A percentile compares a stretch with the other conserved stretches of the same genome.
Conservation (phyloP, 192 early-diverging fungal genomes). For the Backusella tarrabulga region DNA sequence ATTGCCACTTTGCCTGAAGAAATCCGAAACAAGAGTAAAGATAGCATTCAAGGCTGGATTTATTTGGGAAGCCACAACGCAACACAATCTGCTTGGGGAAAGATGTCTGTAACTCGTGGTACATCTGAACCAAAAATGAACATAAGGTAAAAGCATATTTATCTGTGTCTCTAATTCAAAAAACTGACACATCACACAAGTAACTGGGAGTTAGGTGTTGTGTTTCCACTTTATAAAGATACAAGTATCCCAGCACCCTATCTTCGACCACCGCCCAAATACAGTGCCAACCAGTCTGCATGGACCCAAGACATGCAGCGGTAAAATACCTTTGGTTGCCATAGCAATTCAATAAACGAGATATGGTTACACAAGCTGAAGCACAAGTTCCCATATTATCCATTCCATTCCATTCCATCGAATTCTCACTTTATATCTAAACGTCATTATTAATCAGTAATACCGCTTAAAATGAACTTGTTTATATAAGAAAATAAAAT, state of each 20-base stretch:
- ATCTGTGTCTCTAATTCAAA: too few species aligned
- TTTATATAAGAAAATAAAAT: too few species aligned
- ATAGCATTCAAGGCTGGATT: conserved; percentile 24
- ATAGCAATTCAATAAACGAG: background rate
- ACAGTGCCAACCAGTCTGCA: conserved; percentile 18
- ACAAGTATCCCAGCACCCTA: conserved; percentile 27
- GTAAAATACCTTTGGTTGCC: background rate
- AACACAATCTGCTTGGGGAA: conserved; percentile 34
- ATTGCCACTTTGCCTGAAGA: conserved; percentile 19
- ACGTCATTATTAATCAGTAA: too few species aligned
- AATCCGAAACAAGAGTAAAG: background rate
- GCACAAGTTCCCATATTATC: background rate
- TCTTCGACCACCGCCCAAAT: conserved; percentile 24
- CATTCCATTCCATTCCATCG: too few species aligned
- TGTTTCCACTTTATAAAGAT: conserved; percentile 23
- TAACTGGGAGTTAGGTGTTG: conserved; percentile 43
- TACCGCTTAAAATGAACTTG: too few species aligned
- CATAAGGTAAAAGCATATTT: conserved; percentile 24
- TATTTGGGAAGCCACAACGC: conserved; percentile 39
- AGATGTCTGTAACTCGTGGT: conserved; percentile 8
- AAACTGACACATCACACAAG: conserved; percentile 2
- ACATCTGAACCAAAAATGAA: conserved; percentile 24
- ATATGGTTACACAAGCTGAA: background rate
- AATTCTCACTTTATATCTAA: too few species aligned
- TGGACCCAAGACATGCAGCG: conserved; percentile 26